Conservation (phyloP, 2,329 filamentous ascomycete species). For the Colletotrichum filicis region DNA sequence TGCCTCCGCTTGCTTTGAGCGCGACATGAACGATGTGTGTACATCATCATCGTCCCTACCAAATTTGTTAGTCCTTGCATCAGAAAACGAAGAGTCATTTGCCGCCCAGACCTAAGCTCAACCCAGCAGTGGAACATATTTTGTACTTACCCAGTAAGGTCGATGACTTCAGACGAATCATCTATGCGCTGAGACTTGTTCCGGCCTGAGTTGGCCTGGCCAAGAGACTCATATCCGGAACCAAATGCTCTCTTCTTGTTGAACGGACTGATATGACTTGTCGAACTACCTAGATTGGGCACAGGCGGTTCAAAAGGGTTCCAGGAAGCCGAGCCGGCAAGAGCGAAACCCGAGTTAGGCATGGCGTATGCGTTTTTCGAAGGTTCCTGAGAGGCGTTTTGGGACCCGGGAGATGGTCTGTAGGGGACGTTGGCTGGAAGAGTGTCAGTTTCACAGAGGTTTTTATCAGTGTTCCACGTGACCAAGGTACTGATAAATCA, state of each 20-base stretch:
- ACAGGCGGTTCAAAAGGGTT: neutral
- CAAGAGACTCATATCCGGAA: constrained; percentile 4
- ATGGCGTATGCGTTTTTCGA: neutral
- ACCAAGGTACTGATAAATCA: neutral
- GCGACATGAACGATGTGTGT: constrained; percentile 30
- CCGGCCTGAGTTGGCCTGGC: constrained; percentile 7
- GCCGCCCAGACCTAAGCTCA: too few relatives aligned
- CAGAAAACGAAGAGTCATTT: neutral
- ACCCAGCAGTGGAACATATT: constrained; percentile 28
- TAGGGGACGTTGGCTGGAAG: neutral
- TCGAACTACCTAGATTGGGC: neutral
- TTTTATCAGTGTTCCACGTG: neutral
- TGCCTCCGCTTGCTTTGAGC: neutral
- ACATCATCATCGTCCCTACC: constrained; percentile 48
- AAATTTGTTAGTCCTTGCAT: constrained; percentile 35
- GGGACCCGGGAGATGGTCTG: neutral
- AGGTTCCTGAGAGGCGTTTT: neutral
- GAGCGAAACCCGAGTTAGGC: neutral
- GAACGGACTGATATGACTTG: neutral
- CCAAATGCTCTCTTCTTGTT: constrained; percentile 29
- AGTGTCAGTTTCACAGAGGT: neutral
- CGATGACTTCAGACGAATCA: constrained; percentile 46
- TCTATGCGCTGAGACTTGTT: constrained; percentile 29
- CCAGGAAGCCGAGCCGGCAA: neutral
- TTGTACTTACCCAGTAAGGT: constrained; percentile 54